A percentile compares a stretch with the other conserved stretches of the same genome.
Evolutionary conservation across 352 stramenopile genomes (phyloP).

Genomic region (Pythium coloratum): DNA sequence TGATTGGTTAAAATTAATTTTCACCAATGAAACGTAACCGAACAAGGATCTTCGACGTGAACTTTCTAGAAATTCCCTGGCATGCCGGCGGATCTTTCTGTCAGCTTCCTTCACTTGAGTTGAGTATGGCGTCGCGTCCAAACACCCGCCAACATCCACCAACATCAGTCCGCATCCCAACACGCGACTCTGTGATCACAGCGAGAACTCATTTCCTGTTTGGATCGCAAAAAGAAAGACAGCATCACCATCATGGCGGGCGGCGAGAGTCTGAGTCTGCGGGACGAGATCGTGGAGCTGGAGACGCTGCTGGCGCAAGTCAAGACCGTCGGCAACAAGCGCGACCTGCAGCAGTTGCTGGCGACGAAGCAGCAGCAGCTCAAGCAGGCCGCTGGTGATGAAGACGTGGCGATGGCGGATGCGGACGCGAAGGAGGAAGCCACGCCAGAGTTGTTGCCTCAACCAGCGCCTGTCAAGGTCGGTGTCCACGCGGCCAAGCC

Average conservation of each 20-base stretch:
- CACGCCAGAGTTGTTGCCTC: conserved; percentile 14
- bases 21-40: neutral
- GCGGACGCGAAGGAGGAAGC: conserved; percentile 6
- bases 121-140: conserved; percentile 1
- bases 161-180: conserved; percentile 10
- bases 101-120: neutral
- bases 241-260: conserved; percentile 28
- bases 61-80: conserved; percentile 20
- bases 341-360: conserved; percentile 64
- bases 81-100: neutral
- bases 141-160: conserved; percentile 10
- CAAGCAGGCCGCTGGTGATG: conserved; percentile 20
- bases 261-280: conserved; percentile 26
- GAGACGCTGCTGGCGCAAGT: conserved; percentile 53
- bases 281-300: conserved; percentile 67
- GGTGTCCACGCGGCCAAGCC: conserved; percentile 26
- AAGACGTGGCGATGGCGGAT: conserved; percentile 31
- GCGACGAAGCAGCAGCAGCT: conserved; percentile 57
- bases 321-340: conserved; percentile 57
- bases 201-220: neutral
- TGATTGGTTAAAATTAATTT: conserved; percentile 21
- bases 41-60: neutral
- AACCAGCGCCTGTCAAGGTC: conserved; percentile 32
- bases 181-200: neutral
- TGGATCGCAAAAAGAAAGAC: neutral